Percentiles rank a stretch among this genome's conserved stretches.
Evolutionary conservation across 495 filamentous ascomycete species (phyloP).

Genomic region (Pseudoneurospora amorphoporcata): DNA sequence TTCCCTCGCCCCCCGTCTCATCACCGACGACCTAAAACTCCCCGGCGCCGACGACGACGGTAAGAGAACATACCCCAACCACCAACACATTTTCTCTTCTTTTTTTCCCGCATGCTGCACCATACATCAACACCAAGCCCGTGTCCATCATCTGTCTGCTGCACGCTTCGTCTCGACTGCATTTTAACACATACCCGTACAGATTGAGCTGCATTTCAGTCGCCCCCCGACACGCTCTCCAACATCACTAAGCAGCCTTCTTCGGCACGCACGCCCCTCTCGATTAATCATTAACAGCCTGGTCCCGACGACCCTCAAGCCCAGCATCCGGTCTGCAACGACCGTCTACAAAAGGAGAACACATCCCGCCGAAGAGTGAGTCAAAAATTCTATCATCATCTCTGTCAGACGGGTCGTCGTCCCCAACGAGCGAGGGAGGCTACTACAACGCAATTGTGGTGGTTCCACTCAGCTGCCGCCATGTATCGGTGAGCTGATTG

Average conservation of each 20-base stretch:
- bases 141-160: not conserved
- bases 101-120: not conserved
- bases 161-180: not conserved
- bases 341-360: not conserved
- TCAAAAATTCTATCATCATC: not conserved
- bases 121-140: not conserved
- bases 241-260: not conserved
- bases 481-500: not conserved
- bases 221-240: not conserved
- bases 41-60: not conserved
- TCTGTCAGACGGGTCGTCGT: not conserved
- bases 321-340: not conserved
- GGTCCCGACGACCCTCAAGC: not conserved
- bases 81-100: not conserved
- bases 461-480: not conserved
- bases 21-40: not conserved
- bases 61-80: not conserved
- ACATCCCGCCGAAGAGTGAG: not conserved
- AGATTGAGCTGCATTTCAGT: not conserved
- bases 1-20: not conserved
- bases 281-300: not conserved
- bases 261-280: not conserved
- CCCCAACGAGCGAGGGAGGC: not conserved
- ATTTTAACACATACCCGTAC: not conserved
- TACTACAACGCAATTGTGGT: not conserved